Evolutionary conservation across 768 basidiomycete genomes (phyloP), one percentile per base, ranked within the genome.

Genomic region (Rhizopogon salebrosus): DNA sequence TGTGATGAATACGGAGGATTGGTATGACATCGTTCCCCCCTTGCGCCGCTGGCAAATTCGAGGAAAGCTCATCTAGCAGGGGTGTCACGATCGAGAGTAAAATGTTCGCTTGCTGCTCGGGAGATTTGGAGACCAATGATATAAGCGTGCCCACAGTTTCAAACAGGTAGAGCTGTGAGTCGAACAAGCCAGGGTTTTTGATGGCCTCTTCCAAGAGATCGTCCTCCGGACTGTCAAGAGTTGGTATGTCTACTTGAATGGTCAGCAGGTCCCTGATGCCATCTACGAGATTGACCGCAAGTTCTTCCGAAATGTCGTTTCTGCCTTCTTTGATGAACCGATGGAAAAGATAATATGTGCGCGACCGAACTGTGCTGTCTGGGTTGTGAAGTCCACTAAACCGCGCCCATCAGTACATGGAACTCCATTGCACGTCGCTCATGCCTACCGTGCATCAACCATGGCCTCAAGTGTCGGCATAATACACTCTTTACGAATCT

Each of bases 81-180:
- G 95, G 94, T 27, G 85, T 84, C 41, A 91, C 85, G 41, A 94
- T 75, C 0, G 91, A 89, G 58, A 91, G 74, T 13, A 93, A 69
- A 5, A 92, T 67, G 5, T 75, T 70, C 2, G 83, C 77, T 56
- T 92, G 88, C 59, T 87, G 83, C 22, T 85, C 80, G 1, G 86
- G 78, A 9, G 71, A 75, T 54, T 80, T 83, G 64, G 70, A 83
- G 37, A 92, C 74, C n/a, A 92, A 68, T 13, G 90, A 91, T 48
- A 90, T 81, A 34, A 98, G 80, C 10, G 79, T 87, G 24, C 97
- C 97, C 23, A 85, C 80, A 0, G 93, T 86, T 70, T 99, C 97
- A 66, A 92, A 99, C 9, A 99, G 79, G 66, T 98, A 95, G 22
- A 98, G 75, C 66, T 99, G 97, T 11, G 92, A 83, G 57, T 92